Evolutionary conservation across 371 early-diverging fungal species (phyloP).

Genomic region (Scutellospora calospora): DNA sequence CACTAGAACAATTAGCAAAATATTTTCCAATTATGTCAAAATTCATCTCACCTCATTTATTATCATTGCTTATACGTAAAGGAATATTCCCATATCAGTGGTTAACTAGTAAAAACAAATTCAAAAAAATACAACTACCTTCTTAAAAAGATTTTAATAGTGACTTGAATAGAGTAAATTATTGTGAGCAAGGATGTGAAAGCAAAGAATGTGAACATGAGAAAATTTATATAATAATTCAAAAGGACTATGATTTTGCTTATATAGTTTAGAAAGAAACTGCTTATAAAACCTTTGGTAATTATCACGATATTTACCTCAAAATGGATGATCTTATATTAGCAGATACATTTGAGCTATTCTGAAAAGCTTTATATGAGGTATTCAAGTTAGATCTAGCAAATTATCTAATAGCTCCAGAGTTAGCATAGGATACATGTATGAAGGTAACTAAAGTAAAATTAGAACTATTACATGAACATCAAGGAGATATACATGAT

Average conservation of each 20-base stretch:
- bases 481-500: conserved; percentile 37
- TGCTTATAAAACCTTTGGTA: not conserved
- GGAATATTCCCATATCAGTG: conserved; percentile 32
- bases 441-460: conserved; percentile 38
- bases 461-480: conserved; percentile 30
- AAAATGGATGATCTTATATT: conserved; percentile 29
- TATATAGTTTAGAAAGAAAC: conserved; percentile 1
- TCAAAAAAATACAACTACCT: not conserved
- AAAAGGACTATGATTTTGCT: conserved; percentile 20
- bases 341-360: conserved; percentile 33
- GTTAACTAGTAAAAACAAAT: not conserved
- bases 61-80: conserved; percentile 26
- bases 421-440: not conserved
- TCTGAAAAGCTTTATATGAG: not conserved
- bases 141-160: conserved; percentile 29
- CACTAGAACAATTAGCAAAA: no score
- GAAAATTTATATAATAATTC: conserved; percentile 8
- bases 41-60: conserved; percentile 6
- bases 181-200: not conserved
- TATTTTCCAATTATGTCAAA: conserved; percentile 5
- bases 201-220: not conserved
- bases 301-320: conserved; percentile 2
- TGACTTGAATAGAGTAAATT: conserved; percentile 2
- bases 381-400: conserved; percentile 32
- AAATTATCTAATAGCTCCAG: conserved; percentile 35